Percentiles rank a stretch among this genome's conserved stretches.
Evolutionary conservation across 768 basidiomycete species (phyloP).

Genomic region (Mycena crocata): DNA sequence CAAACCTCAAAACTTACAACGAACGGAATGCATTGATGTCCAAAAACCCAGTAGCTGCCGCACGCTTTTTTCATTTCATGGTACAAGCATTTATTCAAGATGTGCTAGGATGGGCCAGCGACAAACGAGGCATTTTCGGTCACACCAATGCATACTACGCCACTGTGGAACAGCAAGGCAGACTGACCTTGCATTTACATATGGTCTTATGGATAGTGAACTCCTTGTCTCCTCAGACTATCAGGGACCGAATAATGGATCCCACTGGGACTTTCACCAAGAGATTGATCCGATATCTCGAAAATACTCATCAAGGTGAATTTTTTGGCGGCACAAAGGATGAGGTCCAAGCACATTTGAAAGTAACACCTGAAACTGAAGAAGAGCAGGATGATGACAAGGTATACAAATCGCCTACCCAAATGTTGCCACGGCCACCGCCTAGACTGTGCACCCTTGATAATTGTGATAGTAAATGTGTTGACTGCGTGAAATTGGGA

Average conservation of each 20-base stretch:
- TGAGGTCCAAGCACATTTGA: neutral
- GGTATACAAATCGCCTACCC: neutral
- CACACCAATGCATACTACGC: constrained; percentile 39
- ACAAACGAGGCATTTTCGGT: constrained; percentile 29
- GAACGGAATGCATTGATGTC: neutral
- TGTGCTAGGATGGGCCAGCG: constrained; percentile 10
- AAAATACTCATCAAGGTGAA: constrained; percentile 12
- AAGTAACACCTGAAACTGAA: neutral
- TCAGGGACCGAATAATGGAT: constrained; percentile 22
- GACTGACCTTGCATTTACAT: constrained; percentile 42
- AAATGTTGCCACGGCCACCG: neutral
- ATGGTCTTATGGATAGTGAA: constrained; percentile 39
- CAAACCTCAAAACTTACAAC: constrained; percentile 6
- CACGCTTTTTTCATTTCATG: constrained; percentile 36
- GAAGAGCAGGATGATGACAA: neutral
- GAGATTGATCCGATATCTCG: constrained; percentile 6
- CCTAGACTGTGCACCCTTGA: neutral
- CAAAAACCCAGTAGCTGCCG: constrained; percentile 33
- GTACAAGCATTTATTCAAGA: constrained; percentile 29
- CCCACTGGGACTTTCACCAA: neutral
- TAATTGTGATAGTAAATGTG: neutral
- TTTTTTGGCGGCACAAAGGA: neutral
- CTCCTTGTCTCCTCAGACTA: constrained; percentile 27
- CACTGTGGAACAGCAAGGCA: constrained; percentile 44
- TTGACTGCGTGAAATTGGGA: neutral